Evolutionary conservation across 768 basidiomycete species (phyloP), one percentile per base, ranked within the genome.

Genomic region (Kwoniella sp.): DNA sequence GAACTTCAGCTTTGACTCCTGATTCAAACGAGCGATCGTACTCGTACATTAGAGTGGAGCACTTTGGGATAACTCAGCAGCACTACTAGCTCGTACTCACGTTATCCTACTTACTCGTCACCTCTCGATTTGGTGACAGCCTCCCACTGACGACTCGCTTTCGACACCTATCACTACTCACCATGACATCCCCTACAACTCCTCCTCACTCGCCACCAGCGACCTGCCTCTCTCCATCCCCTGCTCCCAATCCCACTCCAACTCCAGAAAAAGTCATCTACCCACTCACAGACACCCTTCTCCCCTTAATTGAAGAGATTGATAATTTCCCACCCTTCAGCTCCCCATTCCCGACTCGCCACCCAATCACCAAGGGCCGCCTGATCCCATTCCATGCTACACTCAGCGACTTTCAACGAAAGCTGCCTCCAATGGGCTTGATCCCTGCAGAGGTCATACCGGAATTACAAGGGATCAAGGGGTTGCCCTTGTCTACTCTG

Each of bases 351-450:
- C 63, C 67, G 12, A 50, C 30, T 24, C 24, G 37, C 24, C 63
- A 64, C 49, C 67, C 67, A 27, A 24, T 53, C 21, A 58, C 17
- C 27, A 48, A 58, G 4, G 58, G 58, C 19, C 47, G 47, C 15
- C 37, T 58, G 13, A 55, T 61, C 37, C 71, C 71, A 0, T 58
- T 72, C 26, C 65, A 72, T 33, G 55, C 68, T 9, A 55, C 65
- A 7, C 49, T 27, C 4, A 30, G 22, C 7, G 71, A 72, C 37
- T 60, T 58, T 15, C n/a, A 54, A 33, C 52, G 49, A 33, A 37
- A 19, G 48, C 19, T 64, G 30, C 65, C 69, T 19, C 77, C 80
- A 17, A 81, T 86, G 40, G 82, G 81, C 12, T 73, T 81, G 64
- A 60, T 83, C 6, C 70, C 76, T 27, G 73, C 73, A 0, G 29